Percentiles rank a stretch among this genome's conserved stretches.
phyloP scores from a whole-genome alignment of 768 basidiomycete species.

The Termitomyces sp. region DNA sequence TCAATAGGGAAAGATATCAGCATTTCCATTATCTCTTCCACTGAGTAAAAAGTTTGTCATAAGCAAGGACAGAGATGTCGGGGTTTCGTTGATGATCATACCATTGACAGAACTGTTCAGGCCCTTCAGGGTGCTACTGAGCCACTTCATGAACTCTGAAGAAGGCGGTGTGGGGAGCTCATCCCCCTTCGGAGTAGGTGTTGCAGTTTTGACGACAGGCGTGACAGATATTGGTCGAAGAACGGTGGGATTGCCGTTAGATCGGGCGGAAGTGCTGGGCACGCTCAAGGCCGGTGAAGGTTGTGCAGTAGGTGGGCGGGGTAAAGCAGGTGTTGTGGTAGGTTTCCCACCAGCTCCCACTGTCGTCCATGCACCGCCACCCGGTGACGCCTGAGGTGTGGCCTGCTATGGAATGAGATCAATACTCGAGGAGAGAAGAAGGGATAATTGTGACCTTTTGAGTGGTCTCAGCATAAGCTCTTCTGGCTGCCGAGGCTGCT shows the following conservation, averaged over 20 bases:
- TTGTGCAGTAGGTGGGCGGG: constrained; percentile 23
- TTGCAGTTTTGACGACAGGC: constrained; percentile 25
- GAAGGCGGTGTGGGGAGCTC: constrained; percentile 65
- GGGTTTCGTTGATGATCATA: constrained; percentile 18
- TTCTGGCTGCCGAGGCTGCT: constrained; percentile 49
- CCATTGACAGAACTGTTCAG: constrained; percentile 68
- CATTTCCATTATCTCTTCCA: constrained; percentile 96
- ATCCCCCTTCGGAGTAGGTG: constrained; percentile 42
- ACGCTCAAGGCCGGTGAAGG: constrained; percentile 23
- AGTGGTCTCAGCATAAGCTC: constrained; percentile 76
- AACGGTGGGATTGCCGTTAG: constrained; percentile 30
- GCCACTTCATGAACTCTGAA: constrained; percentile 90
- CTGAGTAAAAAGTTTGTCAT: constrained; percentile 31
- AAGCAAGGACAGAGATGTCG: not conserved
- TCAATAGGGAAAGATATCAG: constrained; percentile 91
- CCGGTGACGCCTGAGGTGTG: constrained; percentile 19
- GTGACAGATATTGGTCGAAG: constrained; percentile 29
- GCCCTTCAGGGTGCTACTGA: constrained; percentile 78
- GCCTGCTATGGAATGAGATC: constrained; percentile 18
- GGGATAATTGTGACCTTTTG: constrained; percentile 47
- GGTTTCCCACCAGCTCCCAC: constrained; percentile 77
- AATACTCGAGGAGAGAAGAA: not conserved
- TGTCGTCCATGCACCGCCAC: constrained; percentile 71
- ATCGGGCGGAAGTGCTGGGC: constrained; percentile 26
- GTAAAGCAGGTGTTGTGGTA: constrained; percentile 24